Evolutionary conservation across 768 basidiomycete genomes (phyloP).

Genomic region (Agaricus sinodeliciosus): DNA sequence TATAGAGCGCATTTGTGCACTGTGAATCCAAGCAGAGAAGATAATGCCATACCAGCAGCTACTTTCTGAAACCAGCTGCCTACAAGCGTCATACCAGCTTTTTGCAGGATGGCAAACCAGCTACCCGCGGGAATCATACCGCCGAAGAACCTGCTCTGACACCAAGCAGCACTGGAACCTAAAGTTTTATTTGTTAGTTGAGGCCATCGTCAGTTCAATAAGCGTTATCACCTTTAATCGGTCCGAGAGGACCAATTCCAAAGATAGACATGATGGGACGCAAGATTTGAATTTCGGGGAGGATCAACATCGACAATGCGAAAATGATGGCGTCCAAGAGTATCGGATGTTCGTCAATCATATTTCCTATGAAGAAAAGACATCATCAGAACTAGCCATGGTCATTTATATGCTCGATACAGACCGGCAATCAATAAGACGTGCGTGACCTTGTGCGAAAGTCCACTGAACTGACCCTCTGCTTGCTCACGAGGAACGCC

Average conservation of each 20-base stretch:
- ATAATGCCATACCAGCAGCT: background rate
- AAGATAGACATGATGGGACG: slow-evolving; percentile 24
- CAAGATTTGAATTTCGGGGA: slow-evolving; percentile 21
- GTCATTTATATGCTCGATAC: background rate
- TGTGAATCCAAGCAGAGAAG: background rate
- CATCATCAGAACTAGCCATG: slow-evolving; percentile 2
- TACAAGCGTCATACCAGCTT: slow-evolving; percentile 19
- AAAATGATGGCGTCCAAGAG: no score
- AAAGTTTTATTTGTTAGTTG: background rate
- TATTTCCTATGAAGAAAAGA: no score
- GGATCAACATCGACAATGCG: slow-evolving; percentile 1
- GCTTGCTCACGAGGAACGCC: background rate
- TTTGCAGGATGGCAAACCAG: slow-evolving; percentile 26
- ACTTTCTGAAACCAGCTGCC: background rate
- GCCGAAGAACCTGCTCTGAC: slow-evolving; percentile 28
- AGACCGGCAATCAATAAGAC: background rate
- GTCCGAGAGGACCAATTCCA: slow-evolving; percentile 27
- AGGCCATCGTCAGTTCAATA: background rate
- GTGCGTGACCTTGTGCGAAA: background rate
- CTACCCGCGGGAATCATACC: slow-evolving; percentile 19
- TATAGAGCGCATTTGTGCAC: background rate
- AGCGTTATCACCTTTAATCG: slow-evolving; percentile 20
- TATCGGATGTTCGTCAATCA: no score
- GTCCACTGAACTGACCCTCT: background rate
- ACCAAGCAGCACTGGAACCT: slow-evolving; percentile 29